Base-by-base conservation (phyloP, 306 rosid species). In the Nissolia schottii region DNA sequence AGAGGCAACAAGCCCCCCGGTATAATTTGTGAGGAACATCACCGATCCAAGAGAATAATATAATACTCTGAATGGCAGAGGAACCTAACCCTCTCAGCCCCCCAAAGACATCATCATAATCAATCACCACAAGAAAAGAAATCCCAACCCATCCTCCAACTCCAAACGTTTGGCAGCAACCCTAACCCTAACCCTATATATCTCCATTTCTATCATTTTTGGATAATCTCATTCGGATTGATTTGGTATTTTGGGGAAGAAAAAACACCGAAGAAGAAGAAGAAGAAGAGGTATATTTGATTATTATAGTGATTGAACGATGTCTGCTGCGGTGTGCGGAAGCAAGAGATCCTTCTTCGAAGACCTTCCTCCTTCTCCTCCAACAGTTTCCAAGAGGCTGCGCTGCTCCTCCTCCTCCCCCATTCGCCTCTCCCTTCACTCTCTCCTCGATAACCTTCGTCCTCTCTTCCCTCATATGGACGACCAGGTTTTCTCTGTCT, bases 241-340 rank as follows among this genome's bases (percentile, higher is more conserved):
- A 31, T 19, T 56, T 70, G 61, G 32, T 6, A 10, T 10, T 19
- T 15, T 24, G 60, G 24, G 51, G 34, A 31, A 15, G 50, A 18
- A 19, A 25, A 49, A 12, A 54, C 18, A n/a, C 2, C 53, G 41
- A 22, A 22, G 10, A 28, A 40, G 9, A 75, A 20, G 34, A 46
- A 68, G 61, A 40, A 51, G 64, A 38, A 40, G 60, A 54, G 3
- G 58, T n/a, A 20, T 51, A 20, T 51, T 10, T 45, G 4, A 45
- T 45, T 4, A 45, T 45, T 4, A 45, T 16, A 19, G 58, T 51
- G 16, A 50, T 69, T 69, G 55, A 92, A 87, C 86, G 82, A 93
- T 93, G 98, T 93, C 98, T 91, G 98, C 98, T 69, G 96, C 93
- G 40, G 98, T 93, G 91, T 89, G 98, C 73, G 97, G 98, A 79